Evolutionary conservation across 169 alveolate genomes (phyloP).

Genomic region (Condylostoma magnum): DNA sequence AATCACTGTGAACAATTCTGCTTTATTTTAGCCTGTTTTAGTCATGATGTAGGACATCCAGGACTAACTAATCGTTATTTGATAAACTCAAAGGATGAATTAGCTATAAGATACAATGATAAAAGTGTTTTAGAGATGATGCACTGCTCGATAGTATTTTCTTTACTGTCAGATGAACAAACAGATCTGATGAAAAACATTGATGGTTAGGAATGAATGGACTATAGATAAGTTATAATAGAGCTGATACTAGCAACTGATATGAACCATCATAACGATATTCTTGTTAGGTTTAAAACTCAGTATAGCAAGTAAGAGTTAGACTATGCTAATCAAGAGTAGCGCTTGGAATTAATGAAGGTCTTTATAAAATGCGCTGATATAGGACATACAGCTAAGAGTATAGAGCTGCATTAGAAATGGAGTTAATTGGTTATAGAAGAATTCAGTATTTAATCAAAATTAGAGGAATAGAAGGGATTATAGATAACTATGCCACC

Average conservation of each 20-base stretch:
- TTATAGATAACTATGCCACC: conserved; percentile 92
- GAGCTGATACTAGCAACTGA: conserved; percentile 93
- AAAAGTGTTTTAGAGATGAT: conserved; percentile 89
- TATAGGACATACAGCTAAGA: conserved; percentile 90
- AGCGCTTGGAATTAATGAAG: conserved; percentile 74
- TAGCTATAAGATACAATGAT: conserved; percentile 87
- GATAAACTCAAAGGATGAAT: conserved; percentile 4
- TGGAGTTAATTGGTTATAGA: conserved; percentile 90
- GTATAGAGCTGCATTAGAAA: conserved; percentile 84
- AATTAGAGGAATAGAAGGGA: conserved; percentile 82
- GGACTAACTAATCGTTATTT: conserved; percentile 75
- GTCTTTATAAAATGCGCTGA: conserved; percentile 89
- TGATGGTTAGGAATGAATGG: conserved; percentile 47
- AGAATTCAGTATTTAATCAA: conserved; percentile 91
- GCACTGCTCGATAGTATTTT: conserved; percentile 89
- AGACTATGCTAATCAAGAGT: no score
- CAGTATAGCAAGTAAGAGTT: no score
- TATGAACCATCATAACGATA: conserved; percentile 88
- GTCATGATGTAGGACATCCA: conserved; percentile 94
- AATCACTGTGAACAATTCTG: no score
- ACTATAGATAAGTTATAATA: conserved; percentile 78
- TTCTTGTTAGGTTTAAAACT: conserved; percentile 78
- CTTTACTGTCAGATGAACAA: conserved; percentile 35
- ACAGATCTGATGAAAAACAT: conserved; percentile 49
- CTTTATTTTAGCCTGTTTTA: conserved; percentile 86